Percentiles rank a stretch among this genome's conserved stretches.
These are phyloP conservation scores for Plasmodium ovale DNA, from an alignment of 169 alveolate species.

Conservation along the genomic window DNA sequence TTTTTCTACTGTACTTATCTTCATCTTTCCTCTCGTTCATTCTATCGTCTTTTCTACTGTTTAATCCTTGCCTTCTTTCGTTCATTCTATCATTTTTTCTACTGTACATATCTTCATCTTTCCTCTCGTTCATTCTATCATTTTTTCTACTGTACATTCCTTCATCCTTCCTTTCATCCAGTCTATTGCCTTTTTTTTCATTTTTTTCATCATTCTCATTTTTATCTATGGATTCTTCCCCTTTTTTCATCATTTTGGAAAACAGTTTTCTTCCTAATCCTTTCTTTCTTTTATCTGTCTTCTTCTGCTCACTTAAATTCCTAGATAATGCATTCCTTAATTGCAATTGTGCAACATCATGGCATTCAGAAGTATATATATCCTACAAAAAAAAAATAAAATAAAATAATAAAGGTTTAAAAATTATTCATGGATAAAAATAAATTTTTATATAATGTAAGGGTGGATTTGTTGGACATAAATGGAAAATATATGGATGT, in stretches of 20 bases:
- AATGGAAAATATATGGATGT: too few species aligned
- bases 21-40: not conserved
- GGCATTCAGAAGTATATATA: not conserved
- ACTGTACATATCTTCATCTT: not conserved
- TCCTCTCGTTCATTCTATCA: not conserved
- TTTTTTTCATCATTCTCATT: too few species aligned
- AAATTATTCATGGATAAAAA: not conserved
- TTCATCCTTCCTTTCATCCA: not conserved
- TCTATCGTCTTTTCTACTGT: not conserved
- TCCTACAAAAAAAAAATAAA: too few species aligned
- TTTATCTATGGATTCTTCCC: not conserved
- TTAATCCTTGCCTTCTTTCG: not conserved
- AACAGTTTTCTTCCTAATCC: too few species aligned
- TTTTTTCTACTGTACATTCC: not conserved
- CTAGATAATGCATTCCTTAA: not conserved
- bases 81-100: not conserved
- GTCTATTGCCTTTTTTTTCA: too few species aligned
- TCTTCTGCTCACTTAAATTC: not conserved
- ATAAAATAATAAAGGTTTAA: too few species aligned
- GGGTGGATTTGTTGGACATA: not conserved
- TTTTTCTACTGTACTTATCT: not conserved
- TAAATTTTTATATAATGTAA: too few species aligned
- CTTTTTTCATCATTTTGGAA: not conserved
- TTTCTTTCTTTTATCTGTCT: not conserved
- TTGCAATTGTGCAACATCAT: not conserved